A percentile compares a stretch with the other conserved stretches of the same genome.
These are phyloP conservation scores for Podosphaera fusca DNA, from an alignment of 2,329 filamentous ascomycete genomes.

Conservation along the genomic window DNA sequence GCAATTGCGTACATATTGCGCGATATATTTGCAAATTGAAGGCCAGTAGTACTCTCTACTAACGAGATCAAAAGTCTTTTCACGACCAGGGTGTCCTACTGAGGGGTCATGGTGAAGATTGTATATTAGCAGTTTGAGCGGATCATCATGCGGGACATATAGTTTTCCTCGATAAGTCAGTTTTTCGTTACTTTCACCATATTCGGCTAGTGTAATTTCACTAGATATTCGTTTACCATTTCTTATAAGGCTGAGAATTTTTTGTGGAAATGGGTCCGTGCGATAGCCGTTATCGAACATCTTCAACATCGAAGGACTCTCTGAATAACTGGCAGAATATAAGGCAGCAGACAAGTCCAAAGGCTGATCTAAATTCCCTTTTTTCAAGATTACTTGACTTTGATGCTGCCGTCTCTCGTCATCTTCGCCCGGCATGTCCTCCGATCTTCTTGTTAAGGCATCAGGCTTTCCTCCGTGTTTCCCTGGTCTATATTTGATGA, in stretches of 20 bases:
- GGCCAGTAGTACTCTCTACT: background rate
- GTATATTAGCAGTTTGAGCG: background rate
- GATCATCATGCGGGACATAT: background rate
- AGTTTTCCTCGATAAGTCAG: background rate
- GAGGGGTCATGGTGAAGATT: background rate
- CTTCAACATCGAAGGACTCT: no score
- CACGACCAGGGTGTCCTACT: background rate
- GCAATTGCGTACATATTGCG: background rate
- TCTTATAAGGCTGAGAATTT: background rate
- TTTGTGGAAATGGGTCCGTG: no score
- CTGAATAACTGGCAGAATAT: no score
- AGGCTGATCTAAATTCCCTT: background rate
- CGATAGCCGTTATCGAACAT: background rate
- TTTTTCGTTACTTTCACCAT: background rate
- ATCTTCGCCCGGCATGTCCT: background rate
- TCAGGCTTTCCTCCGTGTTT: background rate
- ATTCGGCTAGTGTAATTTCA: background rate
- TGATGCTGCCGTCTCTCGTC: background rate
- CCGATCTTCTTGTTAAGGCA: background rate
- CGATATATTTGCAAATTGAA: background rate
- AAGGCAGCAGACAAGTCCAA: no score
- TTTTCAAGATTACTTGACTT: background rate
- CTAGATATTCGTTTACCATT: background rate
- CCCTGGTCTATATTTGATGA: constrained; percentile 4
- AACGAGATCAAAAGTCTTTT: background rate